A percentile compares a stretch with the other conserved stretches of the same genome.
Conservation (phyloP, 495 filamentous ascomycete genomes). For the Pyrenula aspistea region DNA sequence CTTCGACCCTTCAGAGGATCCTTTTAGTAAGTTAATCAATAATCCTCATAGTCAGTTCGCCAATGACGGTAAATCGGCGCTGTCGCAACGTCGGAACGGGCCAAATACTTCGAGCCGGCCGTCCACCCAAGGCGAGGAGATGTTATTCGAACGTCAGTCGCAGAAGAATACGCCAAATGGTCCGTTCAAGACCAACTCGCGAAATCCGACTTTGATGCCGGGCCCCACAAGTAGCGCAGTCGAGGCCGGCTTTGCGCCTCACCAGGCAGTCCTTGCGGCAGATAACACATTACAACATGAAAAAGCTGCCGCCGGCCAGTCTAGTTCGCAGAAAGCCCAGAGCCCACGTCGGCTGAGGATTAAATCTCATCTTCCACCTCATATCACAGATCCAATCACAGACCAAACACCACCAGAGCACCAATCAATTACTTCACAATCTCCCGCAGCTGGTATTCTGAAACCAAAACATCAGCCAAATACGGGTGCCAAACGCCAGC, state of each 20-base stretch:
- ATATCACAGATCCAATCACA: neutral
- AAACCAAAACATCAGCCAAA: neutral
- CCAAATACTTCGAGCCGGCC: neutral
- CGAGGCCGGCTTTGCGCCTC: neutral
- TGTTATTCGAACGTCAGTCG: neutral
- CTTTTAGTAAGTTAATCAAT: neutral
- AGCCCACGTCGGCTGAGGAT: neutral
- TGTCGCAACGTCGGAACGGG: neutral
- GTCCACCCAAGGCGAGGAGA: neutral
- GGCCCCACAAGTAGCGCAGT: neutral
- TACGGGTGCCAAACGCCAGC: neutral
- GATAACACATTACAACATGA: neutral
- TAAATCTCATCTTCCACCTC: neutral
- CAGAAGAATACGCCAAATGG: neutral
- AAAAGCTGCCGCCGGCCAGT: neutral
- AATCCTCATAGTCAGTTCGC: neutral
- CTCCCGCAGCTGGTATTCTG: neutral
- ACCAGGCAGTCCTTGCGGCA: neutral
- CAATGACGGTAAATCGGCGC: neutral
- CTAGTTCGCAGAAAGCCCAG: neutral
- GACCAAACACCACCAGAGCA: neutral
- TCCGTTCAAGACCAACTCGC: neutral
- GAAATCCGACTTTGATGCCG: neutral
- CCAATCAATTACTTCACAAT: neutral
- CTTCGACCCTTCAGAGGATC: neutral